phyloP scores from a whole-genome alignment of 78 protist genomes.

The Neovahlkampfia damariscottae region DNA sequence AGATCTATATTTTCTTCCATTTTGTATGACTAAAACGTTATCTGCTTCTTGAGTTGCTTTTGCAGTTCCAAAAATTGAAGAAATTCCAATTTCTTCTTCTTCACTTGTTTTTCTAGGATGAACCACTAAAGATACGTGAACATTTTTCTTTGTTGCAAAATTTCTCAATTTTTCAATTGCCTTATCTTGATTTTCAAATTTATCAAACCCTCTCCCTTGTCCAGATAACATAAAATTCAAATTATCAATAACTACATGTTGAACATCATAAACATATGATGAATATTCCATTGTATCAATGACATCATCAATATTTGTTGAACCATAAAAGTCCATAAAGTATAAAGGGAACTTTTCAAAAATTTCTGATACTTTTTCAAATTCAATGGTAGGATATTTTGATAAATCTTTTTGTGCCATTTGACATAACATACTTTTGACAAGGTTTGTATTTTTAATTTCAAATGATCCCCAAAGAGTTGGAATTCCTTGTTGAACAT shows the following conservation, averaged over 20 bases:
- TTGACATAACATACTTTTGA: constrained; percentile 47
- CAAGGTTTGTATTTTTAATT: constrained; percentile 33
- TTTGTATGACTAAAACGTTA: constrained; percentile 66
- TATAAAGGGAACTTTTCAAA: constrained; percentile 49
- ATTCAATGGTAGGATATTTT: constrained; percentile 22
- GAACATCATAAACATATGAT: constrained; percentile 57
- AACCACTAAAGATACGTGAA: constrained; percentile 61
- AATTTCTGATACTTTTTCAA: constrained; percentile 23
- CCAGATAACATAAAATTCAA: constrained; percentile 56
- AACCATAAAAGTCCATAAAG: constrained; percentile 52
- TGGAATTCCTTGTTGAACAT: constrained; percentile 32
- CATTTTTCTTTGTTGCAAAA: constrained; percentile 64
- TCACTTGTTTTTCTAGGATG: constrained; percentile 69
- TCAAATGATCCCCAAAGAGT: constrained; percentile 73
- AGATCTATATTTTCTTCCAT: constrained; percentile 10
- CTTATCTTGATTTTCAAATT: constrained; percentile 40
- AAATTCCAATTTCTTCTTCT: background rate
- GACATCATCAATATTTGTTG: constrained; percentile 49
- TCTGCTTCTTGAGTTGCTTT: constrained; percentile 84
- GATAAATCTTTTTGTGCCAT: background rate
- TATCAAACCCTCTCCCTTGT: constrained; percentile 23
- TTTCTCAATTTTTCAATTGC: constrained; percentile 43
- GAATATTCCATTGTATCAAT: constrained; percentile 71
- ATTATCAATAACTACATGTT: constrained; percentile 64
- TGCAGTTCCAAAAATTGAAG: constrained; percentile 69